Base-by-base conservation (phyloP, 345 rosid genomes). In the Euphorbia lathyris region DNA sequence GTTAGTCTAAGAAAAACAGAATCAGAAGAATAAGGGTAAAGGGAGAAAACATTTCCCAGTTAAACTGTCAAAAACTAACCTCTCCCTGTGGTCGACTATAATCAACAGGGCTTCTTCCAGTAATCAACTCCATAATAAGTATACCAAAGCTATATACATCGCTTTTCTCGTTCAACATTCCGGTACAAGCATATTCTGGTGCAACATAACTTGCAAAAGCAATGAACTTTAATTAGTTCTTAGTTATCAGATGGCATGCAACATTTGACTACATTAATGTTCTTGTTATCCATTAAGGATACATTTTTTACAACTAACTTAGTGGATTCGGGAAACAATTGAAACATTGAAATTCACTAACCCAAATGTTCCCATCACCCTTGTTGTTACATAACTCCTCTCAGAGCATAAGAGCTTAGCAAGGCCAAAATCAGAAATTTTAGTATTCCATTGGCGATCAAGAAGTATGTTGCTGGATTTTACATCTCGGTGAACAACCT, bases 361-460 rank as follows among this genome's bases (percentile, higher is more conserved):
- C 98, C 97, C 98, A 42, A 93, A 93, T 47, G 97, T 93, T 65
- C 98, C 98, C 98, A 93, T 93, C 66, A 93, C 97, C 25, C 98
- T 91, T 9, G 98, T 93, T 65, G 97, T 91, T 65, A 91, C 97
- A 51, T 93, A 85, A 70, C 91, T 91, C 63, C 80, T 86, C 69
- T 93, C 97, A 0, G 97, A 87, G 70, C 88, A 84, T 50, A 94
- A 70, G 68, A 94, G 89, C 82, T 94, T 94, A 58, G 98, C 98
- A 8, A 94, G 98, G 40, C 98, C 97, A 72, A 94, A 94, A 86
- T 94, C 98, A 13, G 98, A 94, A 48, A 94, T 94, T 81, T 88
- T 94, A 16, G 97, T 51, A 67, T 89, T 83, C 98, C 97, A 94
- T 27, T 87, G 96, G 63, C 83, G 85, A 82, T 94, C 98, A 65